phyloP scores from a whole-genome alignment of 2,329 filamentous ascomycete genomes.

The Apiospora pterosperma region DNA sequence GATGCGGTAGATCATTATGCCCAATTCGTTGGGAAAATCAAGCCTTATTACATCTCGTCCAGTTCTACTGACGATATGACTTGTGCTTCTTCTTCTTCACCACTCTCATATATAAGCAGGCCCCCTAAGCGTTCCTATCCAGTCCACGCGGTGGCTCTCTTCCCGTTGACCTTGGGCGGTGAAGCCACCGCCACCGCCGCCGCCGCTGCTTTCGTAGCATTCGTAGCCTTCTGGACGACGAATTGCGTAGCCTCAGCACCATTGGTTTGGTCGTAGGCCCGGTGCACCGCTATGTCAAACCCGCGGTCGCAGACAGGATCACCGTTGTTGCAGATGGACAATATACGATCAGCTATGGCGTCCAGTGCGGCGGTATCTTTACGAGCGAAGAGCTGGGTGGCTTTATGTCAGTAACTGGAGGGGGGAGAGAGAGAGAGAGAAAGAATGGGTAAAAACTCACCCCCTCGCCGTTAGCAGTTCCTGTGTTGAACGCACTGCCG shows the following conservation, averaged over 20 bases:
- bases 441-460: conserved; percentile 6
- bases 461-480: conserved; percentile 25
- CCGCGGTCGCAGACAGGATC: conserved; percentile 19
- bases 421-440: too few species aligned
- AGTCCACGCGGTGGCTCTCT: not conserved
- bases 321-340: conserved; percentile 15
- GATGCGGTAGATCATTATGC: not conserved
- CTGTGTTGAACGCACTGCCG: conserved; percentile 24
- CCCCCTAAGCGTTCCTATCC: not conserved
- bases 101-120: not conserved
- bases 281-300: conserved; percentile 12
- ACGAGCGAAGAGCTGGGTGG: conserved; percentile 12
- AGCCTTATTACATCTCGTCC: not conserved
- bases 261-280: conserved; percentile 14
- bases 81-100: not conserved
- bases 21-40: not conserved
- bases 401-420: too few species aligned
- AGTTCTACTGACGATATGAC: not conserved
- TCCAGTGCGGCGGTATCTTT: conserved; percentile 11
- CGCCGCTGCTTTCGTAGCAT: not conserved
- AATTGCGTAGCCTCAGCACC: conserved; percentile 11
- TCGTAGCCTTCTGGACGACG: conserved; percentile 9
- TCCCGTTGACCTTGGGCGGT: not conserved
- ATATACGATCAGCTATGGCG: conserved; percentile 11
- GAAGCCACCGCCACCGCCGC: not conserved